phyloP scores from a whole-genome alignment of 768 basidiomycete genomes.

The Amylocystis lapponica region DNA sequence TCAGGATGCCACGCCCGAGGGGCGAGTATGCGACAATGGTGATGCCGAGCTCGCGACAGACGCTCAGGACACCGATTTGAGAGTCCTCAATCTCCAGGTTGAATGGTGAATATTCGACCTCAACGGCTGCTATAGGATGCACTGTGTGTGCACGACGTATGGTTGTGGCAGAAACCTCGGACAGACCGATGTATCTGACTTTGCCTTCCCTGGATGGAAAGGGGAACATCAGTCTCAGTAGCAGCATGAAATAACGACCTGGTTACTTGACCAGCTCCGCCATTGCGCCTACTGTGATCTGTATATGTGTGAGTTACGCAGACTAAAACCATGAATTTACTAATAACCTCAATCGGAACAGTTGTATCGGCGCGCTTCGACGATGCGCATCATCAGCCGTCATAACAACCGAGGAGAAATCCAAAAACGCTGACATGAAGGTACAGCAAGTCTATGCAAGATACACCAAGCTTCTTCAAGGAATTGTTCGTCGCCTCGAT shows the following conservation, averaged over 20 bases:
- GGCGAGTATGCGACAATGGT: conserved; percentile 40
- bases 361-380: conserved; percentile 19
- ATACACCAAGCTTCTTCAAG: conserved; percentile 29
- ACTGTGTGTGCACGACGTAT: conserved; percentile 34
- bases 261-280: conserved; percentile 22
- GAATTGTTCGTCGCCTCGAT: conserved; percentile 32
- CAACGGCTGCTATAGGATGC: conserved; percentile 28
- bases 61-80: conserved; percentile 24
- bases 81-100: conserved; percentile 30
- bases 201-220: conserved; percentile 28
- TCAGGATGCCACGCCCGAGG: conserved; percentile 35
- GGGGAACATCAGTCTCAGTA: too few relatives aligned
- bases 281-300: conserved; percentile 20
- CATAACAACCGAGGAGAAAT: too few relatives aligned
- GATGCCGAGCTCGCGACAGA: conserved; percentile 36
- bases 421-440: conserved; percentile 25
- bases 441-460: conserved; percentile 36
- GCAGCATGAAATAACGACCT: too few relatives aligned
- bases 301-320: conserved; percentile 19
- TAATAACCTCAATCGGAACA: conserved; percentile 21
- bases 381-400: too few relatives aligned
- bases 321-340: conserved; percentile 27
- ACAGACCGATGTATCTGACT: conserved; percentile 30
- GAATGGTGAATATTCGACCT: conserved; percentile 34
- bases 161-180: conserved; percentile 26